Conservation (phyloP, 495 filamentous ascomycete genomes). For the Penicillium riverlandense region DNA sequence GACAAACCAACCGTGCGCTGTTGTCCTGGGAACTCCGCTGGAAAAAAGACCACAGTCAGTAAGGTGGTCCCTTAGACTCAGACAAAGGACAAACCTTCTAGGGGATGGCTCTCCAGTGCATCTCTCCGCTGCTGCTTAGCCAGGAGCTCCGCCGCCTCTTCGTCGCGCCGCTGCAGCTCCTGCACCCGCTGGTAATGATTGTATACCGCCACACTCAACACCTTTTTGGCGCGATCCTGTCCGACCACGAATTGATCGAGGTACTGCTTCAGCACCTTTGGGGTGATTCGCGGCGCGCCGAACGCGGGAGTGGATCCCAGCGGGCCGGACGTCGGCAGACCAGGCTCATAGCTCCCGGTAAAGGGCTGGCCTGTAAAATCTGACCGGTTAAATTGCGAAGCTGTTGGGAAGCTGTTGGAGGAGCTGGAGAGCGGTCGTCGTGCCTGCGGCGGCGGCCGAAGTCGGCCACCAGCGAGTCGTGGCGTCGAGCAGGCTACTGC, state of each 20-base stretch:
- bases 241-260: conserved; percentile 95
- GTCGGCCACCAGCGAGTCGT: no score
- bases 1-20: conserved; percentile 46
- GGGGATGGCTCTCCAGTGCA: conserved; percentile 37
- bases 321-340: conserved; percentile 50
- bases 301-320: conserved; percentile 49
- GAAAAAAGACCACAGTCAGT: neutral
- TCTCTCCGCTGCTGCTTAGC: conserved; percentile 44
- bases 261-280: conserved; percentile 75
- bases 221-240: conserved; percentile 93
- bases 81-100: conserved; percentile 44
- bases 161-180: conserved; percentile 66
- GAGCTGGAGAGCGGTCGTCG: conserved; percentile 21
- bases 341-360: conserved; percentile 70
- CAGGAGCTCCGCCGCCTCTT: conserved; percentile 62
- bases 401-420: conserved; percentile 26
- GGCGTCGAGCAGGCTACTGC: neutral
- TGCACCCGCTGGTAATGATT: conserved; percentile 91
- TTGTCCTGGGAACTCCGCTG: conserved; percentile 79
- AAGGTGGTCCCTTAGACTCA: neutral
- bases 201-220: conserved; percentile 87
- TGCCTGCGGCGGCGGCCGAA: no score
- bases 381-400: conserved; percentile 52
- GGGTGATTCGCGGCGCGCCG: conserved; percentile 71
- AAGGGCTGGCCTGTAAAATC: conserved; percentile 62